Evolutionary conservation across 2,329 filamentous ascomycete genomes (phyloP).

Genomic region (Microsporum canis): DNA sequence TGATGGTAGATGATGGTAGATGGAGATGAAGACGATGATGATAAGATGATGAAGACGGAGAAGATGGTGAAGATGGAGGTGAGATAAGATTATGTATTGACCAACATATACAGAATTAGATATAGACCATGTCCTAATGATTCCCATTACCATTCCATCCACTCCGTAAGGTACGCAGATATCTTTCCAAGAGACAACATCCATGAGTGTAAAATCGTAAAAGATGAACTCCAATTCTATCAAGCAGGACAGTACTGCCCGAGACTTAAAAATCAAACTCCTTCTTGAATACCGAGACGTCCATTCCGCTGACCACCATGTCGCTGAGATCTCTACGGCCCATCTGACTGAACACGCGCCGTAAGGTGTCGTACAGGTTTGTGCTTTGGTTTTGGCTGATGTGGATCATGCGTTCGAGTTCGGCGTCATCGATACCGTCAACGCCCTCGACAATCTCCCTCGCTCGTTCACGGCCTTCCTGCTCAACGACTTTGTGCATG

Average conservation of each 20-base stretch:
- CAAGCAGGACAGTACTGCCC: neutral
- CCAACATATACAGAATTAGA: neutral
- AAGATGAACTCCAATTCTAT: neutral
- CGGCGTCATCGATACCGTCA: constrained; percentile 51
- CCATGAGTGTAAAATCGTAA: neutral
- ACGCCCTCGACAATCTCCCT: constrained; percentile 63
- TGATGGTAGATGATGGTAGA: neutral
- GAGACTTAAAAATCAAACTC: constrained; percentile 72
- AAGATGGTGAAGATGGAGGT: neutral
- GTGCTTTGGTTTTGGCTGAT: constrained; percentile 79
- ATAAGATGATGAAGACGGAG: neutral
- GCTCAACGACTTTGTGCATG: constrained; percentile 92
- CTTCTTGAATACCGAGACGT: constrained; percentile 75
- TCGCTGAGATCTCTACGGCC: constrained; percentile 76
- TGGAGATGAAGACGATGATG: neutral
- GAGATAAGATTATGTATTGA: neutral
- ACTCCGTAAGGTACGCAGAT: neutral
- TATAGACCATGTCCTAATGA: neutral
- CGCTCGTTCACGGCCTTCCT: constrained; percentile 70
- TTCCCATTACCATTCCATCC: neutral
- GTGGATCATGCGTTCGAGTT: constrained; percentile 75
- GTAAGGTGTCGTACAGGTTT: constrained; percentile 87
- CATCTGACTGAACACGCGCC: constrained; percentile 96
- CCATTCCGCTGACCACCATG: constrained; percentile 76
- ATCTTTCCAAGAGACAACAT: neutral